These are phyloP conservation scores for Prunella vulgaris DNA, from an alignment of 257 asterid genomes.

Conservation along the genomic window DNA sequence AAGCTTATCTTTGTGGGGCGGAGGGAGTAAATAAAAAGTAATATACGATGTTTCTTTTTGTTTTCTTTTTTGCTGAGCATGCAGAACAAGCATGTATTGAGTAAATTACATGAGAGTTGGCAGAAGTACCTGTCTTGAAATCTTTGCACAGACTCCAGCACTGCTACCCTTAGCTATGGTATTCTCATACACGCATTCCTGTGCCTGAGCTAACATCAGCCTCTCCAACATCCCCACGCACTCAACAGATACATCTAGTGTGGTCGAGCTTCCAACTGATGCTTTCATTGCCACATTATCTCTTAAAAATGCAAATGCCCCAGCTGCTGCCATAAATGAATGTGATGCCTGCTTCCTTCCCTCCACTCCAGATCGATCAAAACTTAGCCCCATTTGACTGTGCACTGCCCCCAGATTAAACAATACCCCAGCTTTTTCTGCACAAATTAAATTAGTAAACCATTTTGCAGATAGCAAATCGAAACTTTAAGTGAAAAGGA, in stretches of 20 bases:
- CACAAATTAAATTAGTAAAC: constrained; percentile 19
- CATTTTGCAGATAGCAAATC: not conserved
- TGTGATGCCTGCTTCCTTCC: constrained; percentile 97
- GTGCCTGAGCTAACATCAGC: constrained; percentile 96
- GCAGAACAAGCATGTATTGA: constrained; percentile 7
- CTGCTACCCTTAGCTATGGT: constrained; percentile 94
- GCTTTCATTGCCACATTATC: constrained; percentile 90
- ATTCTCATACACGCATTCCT: constrained; percentile 93
- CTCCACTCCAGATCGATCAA: constrained; percentile 79
- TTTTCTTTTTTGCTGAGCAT: not conserved
- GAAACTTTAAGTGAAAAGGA: not conserved
- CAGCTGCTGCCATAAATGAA: constrained; percentile 89
- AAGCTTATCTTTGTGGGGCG: too few relatives aligned
- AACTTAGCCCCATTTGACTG: constrained; percentile 90
- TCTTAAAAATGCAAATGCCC: constrained; percentile 80
- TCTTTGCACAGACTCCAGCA: constrained; percentile 88
- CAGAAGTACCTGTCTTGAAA: constrained; percentile 78
- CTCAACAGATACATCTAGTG: constrained; percentile 79
- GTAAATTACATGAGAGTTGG: constrained; percentile 11
- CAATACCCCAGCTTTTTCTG: constrained; percentile 94
- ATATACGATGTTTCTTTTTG: not conserved
- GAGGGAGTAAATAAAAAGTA: not conserved
- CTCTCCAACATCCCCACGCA: constrained; percentile 97
- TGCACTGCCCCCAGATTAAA: constrained; percentile 94
- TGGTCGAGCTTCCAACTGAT: constrained; percentile 74